Evolutionary conservation across 2,329 filamentous ascomycete genomes (phyloP), one percentile per base, ranked within the genome.

Genomic region (Phyllosticta citrichinensis): DNA sequence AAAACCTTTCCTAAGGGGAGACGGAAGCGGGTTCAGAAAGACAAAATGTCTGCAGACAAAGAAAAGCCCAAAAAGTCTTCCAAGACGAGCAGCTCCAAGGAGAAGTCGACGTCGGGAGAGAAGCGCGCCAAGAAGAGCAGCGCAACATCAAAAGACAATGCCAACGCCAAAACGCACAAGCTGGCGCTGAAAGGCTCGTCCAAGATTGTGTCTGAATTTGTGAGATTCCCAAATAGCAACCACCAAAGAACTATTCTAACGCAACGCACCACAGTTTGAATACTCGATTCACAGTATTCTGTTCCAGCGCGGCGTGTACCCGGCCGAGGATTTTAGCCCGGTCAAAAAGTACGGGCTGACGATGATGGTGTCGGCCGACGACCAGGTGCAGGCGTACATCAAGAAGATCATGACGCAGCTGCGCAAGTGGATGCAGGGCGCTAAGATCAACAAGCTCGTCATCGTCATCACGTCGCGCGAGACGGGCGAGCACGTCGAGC

Each of bases 311-410:
- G 84, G 83, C 53, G 84, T 87, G 8, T 87, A 99, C 75, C 94
- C 94, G 25, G 91, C 94, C 58, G 94, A 99, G 71, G 94, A 99
- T 78, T 99, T 99, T 73, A 90, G 89, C 66, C 88, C 91, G 12
- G 92, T 99, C 70, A 99, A 99, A 79, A 99, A 99, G 79, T 99
- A 99, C 87, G 94, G 94, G 69, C 84, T 99, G 69, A 97, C 96
- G 70, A 96, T 97, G 91, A 88, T 96, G 69, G 84, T 97, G 57
- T 95, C 93, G 33, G 85, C 91, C 65, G 94, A 99, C 74, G 94
- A 97, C 79, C 93, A 99, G 77, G 94, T 99, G 72, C 96, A 96
- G 76, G 91, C 92, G 33, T 99, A 99, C 77, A 96, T 99, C 80
- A 97, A 96, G 76, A 96, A 95, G 77, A 97, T 99, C 78, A 99